These are phyloP conservation scores for Agaricus bisporus DNA, from an alignment of 768 basidiomycete genomes.

Conservation along the genomic window DNA sequence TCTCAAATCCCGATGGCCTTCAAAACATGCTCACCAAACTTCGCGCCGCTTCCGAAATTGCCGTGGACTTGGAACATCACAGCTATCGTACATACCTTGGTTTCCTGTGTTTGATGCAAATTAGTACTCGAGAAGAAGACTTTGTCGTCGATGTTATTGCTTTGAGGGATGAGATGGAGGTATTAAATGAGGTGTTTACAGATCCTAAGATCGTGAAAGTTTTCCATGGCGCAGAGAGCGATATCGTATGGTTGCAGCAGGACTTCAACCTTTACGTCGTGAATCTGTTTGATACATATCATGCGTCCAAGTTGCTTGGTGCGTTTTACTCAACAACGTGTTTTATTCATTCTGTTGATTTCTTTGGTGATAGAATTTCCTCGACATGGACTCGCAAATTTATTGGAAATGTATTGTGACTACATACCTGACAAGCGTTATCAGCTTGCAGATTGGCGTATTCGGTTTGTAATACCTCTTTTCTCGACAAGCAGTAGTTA, in stretches of 20 bases:
- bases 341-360: background rate
- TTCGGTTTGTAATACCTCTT: constrained; percentile 44
- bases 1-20: constrained; percentile 53
- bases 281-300: constrained; percentile 95
- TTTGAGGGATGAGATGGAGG: constrained; percentile 67
- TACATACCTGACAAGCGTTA: constrained; percentile 93
- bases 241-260: constrained; percentile 94
- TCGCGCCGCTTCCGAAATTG: constrained; percentile 67
- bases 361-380: constrained; percentile 55
- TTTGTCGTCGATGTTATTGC: constrained; percentile 82
- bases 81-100: constrained; percentile 79
- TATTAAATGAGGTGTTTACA: constrained; percentile 78
- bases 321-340: background rate
- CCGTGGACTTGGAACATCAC: constrained; percentile 94
- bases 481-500: background rate
- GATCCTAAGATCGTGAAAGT: constrained; percentile 86
- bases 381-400: constrained; percentile 74
- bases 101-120: constrained; percentile 91
- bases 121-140: constrained; percentile 78
- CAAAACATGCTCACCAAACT: constrained; percentile 62
- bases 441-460: constrained; percentile 96
- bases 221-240: constrained; percentile 91
- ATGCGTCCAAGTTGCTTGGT: constrained; percentile 87
- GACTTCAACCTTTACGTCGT: constrained; percentile 93
- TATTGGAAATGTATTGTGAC: constrained; percentile 86